Percentiles rank a stretch among this genome's conserved stretches.
Conservation (phyloP, 257 asterid genomes). For the Nicotiana benthamiana region DNA sequence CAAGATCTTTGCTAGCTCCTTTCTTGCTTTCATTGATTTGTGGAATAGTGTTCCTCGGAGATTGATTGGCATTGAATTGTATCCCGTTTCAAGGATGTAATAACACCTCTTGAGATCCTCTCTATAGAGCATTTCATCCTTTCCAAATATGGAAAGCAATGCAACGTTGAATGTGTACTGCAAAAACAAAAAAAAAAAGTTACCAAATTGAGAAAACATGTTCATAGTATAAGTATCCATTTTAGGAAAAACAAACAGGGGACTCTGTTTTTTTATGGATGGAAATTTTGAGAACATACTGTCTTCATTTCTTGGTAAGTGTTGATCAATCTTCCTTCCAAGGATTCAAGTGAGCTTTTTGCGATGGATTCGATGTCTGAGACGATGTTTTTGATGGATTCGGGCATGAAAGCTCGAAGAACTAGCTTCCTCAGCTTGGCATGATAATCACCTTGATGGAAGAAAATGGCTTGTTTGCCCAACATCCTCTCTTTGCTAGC, state of each 20-base stretch:
- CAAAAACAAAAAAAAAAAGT: not conserved
- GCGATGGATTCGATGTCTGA: slow-evolving; percentile 45
- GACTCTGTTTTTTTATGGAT: slow-evolving; percentile 17
- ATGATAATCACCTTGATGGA: slow-evolving; percentile 69
- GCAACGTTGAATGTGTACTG: slow-evolving; percentile 86
- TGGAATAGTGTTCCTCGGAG: slow-evolving; percentile 65
- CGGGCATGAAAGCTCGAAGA: slow-evolving; percentile 64
- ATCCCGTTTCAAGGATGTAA: slow-evolving; percentile 64
- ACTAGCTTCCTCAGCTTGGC: slow-evolving; percentile 57
- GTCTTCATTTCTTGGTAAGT: slow-evolving; percentile 81
- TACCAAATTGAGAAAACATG: not conserved
- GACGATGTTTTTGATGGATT: slow-evolving; percentile 47
- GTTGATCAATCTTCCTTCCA: slow-evolving; percentile 53
- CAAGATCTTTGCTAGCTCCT: slow-evolving; percentile 47
- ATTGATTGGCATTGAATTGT: slow-evolving; percentile 67
- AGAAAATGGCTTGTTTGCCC: slow-evolving; percentile 73
- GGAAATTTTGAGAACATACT: slow-evolving; percentile 20
- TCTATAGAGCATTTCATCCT: slow-evolving; percentile 51
- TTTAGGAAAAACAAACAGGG: slow-evolving; percentile 19
- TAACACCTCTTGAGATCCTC: slow-evolving; percentile 69
- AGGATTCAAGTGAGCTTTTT: slow-evolving; percentile 28
- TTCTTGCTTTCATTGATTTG: slow-evolving; percentile 68
- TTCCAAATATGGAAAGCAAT: slow-evolving; percentile 61
- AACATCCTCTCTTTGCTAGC: slow-evolving; percentile 76
- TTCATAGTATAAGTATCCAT: too few species aligned